Evolutionary conservation across 148 eudicot species (phyloP), one percentile per base, ranked within the genome.

Genomic region (Tetragonia tetragonoides): DNA sequence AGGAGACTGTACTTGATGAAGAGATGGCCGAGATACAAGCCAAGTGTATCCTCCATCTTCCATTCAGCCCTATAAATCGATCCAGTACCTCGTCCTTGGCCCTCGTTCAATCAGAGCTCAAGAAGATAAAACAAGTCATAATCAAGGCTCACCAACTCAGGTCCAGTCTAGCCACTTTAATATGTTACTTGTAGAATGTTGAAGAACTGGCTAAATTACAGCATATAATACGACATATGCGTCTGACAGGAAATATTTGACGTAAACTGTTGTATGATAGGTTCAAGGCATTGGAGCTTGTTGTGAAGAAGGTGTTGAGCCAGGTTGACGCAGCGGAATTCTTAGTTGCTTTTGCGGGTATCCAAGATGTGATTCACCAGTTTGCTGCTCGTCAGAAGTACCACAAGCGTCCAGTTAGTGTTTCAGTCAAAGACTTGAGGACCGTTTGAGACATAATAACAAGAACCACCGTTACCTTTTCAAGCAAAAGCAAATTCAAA

Each of bases 21-120:
- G 99, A 93, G 78, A 91, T 95, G 99, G 84, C 88, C 5, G 99
- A 95, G 85, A 89, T 95, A 39, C 97, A 95, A 79, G 89, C 99
- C 63, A 95, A 81, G 21, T 93, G 97, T 66, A 74, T 95, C 72
- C 84, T 90, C 40, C 81, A 91, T 76, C 89, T 95, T 62, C 97
- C 94, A 3, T 90, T 95, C 21, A 80, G 86, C n/a, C 86, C 84
- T 15, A 57, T 41, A 34, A 81, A 79, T 7, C 65, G 56, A 53
- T 28, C 53, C 5, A 63, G n/a, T 39, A 75, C 74, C 70, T 80
- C 83, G 10, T 82, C 77, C 37, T 49, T 86, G 70, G 82, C 67
- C 56, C 68, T 37, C 21, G 78, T 92, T 49, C 83, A 81, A 65
- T 86, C 87, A 3, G 97, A 95, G 86, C 86, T 92, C 75, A 88